These are phyloP conservation scores for Geotrichum reessii DNA, from an alignment of 1,139 yeast species.

Conservation along the genomic window DNA sequence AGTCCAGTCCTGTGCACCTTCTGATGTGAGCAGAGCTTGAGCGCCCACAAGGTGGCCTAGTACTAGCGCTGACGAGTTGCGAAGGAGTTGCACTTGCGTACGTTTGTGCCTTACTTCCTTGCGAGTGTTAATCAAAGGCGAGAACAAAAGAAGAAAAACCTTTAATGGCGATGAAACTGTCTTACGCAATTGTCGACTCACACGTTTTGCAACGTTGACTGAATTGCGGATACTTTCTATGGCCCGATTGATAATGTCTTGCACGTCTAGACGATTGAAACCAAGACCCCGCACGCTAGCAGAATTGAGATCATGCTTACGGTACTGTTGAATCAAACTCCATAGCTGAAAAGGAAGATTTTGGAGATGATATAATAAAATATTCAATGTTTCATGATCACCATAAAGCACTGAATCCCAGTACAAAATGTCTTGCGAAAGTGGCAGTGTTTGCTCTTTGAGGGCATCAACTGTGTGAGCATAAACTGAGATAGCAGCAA, in stretches of 20 bases:
- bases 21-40: background rate
- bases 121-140: slow-evolving; percentile 13
- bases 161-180: slow-evolving; percentile 9
- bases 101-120: slow-evolving; percentile 6
- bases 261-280: background rate
- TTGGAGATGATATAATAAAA: slow-evolving; percentile 11
- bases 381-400: slow-evolving; percentile 2
- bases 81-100: slow-evolving; percentile 10
- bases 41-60: slow-evolving; percentile 13
- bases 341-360: slow-evolving; percentile 1
- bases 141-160: slow-evolving; percentile 12
- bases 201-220: background rate
- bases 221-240: background rate
- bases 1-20: slow-evolving; percentile 1
- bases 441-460: slow-evolving; percentile 32
- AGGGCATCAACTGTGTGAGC: slow-evolving; percentile 27
- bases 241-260: background rate
- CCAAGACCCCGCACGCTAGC: background rate
- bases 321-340: background rate
- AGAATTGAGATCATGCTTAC: background rate
- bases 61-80: slow-evolving; percentile 21
- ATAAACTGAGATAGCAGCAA: slow-evolving; percentile 24
- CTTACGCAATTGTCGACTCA: background rate
- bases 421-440: slow-evolving; percentile 32
- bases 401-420: slow-evolving; percentile 32